Percentiles rank a stretch among this genome's conserved stretches.
Conservation (phyloP, 1,284 basidiomycete genomes). For the Trametes versicolor region DNA sequence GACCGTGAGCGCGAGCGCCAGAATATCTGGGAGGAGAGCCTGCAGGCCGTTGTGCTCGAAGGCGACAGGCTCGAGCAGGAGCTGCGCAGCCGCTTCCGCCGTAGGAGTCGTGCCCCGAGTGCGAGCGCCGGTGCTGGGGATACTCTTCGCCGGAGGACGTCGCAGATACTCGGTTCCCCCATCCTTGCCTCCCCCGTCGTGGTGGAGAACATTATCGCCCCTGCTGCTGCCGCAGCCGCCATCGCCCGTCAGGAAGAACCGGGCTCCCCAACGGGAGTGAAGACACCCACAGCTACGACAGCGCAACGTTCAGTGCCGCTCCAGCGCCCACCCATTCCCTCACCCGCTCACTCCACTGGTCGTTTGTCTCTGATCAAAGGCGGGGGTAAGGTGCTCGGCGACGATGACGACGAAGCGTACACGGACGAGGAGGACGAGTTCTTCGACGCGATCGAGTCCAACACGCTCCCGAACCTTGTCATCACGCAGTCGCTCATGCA, state of each 20-base stretch:
- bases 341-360: conserved; percentile 16
- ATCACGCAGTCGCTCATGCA: conserved; percentile 68
- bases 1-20: conserved; percentile 79
- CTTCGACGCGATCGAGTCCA: conserved; percentile 95
- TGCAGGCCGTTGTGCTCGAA: conserved; percentile 87
- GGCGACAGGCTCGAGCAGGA: conserved; percentile 89
- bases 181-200: conserved; percentile 26
- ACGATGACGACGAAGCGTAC: conserved; percentile 55
- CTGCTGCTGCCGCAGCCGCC: conserved; percentile 21
- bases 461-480: conserved; percentile 78
- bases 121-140: conserved; percentile 50
- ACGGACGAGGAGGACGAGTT: conserved; percentile 97
- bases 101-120: conserved; percentile 56
- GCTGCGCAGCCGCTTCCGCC: conserved; percentile 69
- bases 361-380: conserved; percentile 33
- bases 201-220: conserved; percentile 10
- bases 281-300: conserved; percentile 21
- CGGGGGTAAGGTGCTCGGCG: conserved; percentile 13
- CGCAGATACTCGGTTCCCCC: conserved; percentile 33
- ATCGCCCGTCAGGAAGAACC: conserved; percentile 11
- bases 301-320: conserved; percentile 1
- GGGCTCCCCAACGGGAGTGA: background rate
- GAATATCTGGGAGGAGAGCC: conserved; percentile 92
- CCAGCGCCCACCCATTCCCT: conserved; percentile 20
- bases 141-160: conserved; percentile 43